Percentiles rank a stretch among this genome's conserved stretches.
These are phyloP conservation scores for Hericium erinaceus DNA, from an alignment of 768 basidiomycete genomes.

Conservation along the genomic window DNA sequence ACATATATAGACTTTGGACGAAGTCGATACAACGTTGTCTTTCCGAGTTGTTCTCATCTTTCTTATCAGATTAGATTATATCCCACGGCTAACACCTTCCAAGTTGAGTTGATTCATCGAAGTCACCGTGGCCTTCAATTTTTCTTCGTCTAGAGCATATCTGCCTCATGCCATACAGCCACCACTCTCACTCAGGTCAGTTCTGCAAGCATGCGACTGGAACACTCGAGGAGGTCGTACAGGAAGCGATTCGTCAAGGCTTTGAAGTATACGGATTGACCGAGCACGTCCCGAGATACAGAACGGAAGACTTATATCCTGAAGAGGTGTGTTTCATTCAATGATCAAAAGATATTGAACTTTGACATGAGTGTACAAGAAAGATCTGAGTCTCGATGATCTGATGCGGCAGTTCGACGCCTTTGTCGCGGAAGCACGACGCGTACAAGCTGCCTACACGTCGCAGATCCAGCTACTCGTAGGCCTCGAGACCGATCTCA, in stretches of 20 bases:
- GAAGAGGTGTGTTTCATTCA: constrained; percentile 65
- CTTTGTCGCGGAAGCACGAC: constrained; percentile 75
- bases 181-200: constrained; percentile 89
- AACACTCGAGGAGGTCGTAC: constrained; percentile 69
- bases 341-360: not conserved
- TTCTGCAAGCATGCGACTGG: constrained; percentile 89
- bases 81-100: too few relatives aligned
- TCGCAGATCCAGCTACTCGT: constrained; percentile 68
- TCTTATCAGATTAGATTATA: too few relatives aligned
- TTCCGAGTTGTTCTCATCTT: too few relatives aligned
- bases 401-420: constrained; percentile 57
- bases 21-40: too few relatives aligned
- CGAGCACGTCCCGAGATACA: constrained; percentile 90
- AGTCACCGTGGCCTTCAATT: not conserved
- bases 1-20: too few relatives aligned
- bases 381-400: constrained; percentile 38
- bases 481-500: constrained; percentile 89
- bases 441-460: constrained; percentile 55
- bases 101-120: too few relatives aligned
- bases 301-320: constrained; percentile 76
- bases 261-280: constrained; percentile 82
- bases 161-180: constrained; percentile 51
- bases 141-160: not conserved
- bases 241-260: constrained; percentile 66
- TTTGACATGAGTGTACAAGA: constrained; percentile 29